These are phyloP conservation scores for Chlamydomonas sphaeroides DNA, from an alignment of 139 green algal species.

Conservation along the genomic window DNA sequence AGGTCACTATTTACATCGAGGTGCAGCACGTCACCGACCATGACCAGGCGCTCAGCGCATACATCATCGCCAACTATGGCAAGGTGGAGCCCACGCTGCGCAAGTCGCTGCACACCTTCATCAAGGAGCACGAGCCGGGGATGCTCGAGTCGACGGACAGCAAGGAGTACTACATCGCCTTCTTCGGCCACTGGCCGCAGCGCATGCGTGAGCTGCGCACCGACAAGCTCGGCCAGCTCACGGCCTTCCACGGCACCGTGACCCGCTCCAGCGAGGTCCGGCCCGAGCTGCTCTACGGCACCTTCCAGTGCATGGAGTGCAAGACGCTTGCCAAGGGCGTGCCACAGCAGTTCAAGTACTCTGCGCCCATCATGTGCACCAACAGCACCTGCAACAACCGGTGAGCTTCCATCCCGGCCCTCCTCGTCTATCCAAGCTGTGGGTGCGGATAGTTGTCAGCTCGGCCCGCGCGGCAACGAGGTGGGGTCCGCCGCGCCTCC, in stretches of 20 bases:
- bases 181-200: constrained; percentile 21
- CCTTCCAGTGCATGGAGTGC: constrained; percentile 94
- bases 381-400: constrained; percentile 92
- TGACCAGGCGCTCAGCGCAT: constrained; percentile 70
- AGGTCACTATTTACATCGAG: constrained; percentile 82
- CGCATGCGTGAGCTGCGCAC: constrained; percentile 52
- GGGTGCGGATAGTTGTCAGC: too few species aligned
- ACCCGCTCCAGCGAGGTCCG: constrained; percentile 95
- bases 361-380: constrained; percentile 89
- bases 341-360: constrained; percentile 99
- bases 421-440: too few species aligned
- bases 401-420: too few species aligned
- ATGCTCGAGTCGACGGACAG: constrained; percentile 64
- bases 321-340: constrained; percentile 73
- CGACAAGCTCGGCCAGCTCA: constrained; percentile 70
- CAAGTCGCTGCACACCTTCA: constrained; percentile 76
- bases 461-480: too few species aligned
- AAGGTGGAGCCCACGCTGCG: constrained; percentile 84
- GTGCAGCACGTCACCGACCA: constrained; percentile 79
- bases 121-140: constrained; percentile 72
- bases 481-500: too few species aligned
- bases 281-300: constrained; percentile 91
- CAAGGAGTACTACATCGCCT: constrained; percentile 44
- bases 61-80: constrained; percentile 60
- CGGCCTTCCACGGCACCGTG: constrained; percentile 85